Evolutionary conservation across 805 yeast genomes (phyloP), one percentile per base, ranked within the genome.

Genomic region (Brettanomyces custersianus): DNA sequence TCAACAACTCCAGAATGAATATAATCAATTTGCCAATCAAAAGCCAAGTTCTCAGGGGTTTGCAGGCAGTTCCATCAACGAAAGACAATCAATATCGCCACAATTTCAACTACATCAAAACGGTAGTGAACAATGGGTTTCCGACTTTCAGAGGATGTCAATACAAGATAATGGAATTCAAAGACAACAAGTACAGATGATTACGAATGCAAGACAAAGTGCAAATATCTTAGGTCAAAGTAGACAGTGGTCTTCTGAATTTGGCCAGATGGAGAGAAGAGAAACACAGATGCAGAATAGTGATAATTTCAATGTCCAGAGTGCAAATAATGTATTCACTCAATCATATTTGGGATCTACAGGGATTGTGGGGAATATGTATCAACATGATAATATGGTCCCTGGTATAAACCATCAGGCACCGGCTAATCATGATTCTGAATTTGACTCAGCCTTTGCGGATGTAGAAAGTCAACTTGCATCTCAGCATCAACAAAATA

Each of bases 141-240:
- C 26, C 10, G 37, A 34, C 25, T 34, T 34, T 21, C 37, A 27
- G 26, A 27, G 21, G 24, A n/a, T 34, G 31, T n/a, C 13, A 19
- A 26, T 34, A 12, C 21, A 19, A 15, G 28, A 22, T 15, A 24
- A n/a, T 7, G 31, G n/a, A 15, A 12, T 12, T 11, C 23, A 16
- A 8, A 25, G n/a, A 12, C 17, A 11, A 25, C n/a, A n/a, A n/a
- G n/a, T 8, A 8, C 15, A 25, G 8, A 11, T 13, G 28, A 25
- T 11, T 6, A 25, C n/a, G n/a, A 6, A 6, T 25, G 15, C 28
- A 25, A 25, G 17, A 8, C 15, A 17, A 17, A 25, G 7, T 11
- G 8, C 28, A 25, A 25, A 7, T 17, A 25, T 11, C 6, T 8
- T 17, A 25, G 28, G n/a, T 25, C 28, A 25, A 12, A 25, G 15